Evolutionary conservation across 108 stramenopile genomes (phyloP), one percentile per base, ranked within the genome.

Genomic region (Discostella pseudostelligera): DNA sequence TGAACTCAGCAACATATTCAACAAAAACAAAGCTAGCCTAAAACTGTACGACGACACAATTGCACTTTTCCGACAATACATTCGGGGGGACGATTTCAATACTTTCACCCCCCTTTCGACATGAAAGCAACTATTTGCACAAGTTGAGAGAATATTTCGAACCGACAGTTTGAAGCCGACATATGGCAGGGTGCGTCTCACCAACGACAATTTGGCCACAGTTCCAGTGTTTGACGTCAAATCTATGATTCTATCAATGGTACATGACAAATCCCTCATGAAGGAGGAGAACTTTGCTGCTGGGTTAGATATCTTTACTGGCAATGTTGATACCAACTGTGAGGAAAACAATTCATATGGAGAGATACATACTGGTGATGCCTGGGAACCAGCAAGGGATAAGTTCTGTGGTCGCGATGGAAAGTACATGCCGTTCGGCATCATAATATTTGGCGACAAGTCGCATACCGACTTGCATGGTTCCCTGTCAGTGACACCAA

Each of bases 281-380:
- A 4, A 11, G 3, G 53, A 55, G 10, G 17, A 19, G 4, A 55
- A 55, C 53, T 32, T 55, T 26, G 53, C 53, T 8, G 3, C 17
- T 14, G 53, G 53, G 29, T 11, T 17, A 3, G 29, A 55, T 9
- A 55, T 55, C 25, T 55, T 32, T 8, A 55, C 10, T 3, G 53
- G 53, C 53, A 9, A 55, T 3, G 53, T 55, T 26, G 53, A 55
- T 9, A 6, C 53, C 25, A 32, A 11, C 29, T 17, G 17, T 32
- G 53, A 55, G 8, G 3, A 11, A 3, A 55, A 55, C 22, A 24
- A 24, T 14, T 17, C 14, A n/a, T 55, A 55, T 55, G 53, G 53
- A 3, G 22, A 55, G 53, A 55, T 55, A 22, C 53, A 55, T 32
- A 55, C 53, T 55, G 22, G 53, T 32, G 53, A 55, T 55, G 53